phyloP scores from a whole-genome alignment of 148 eudicot species.

The Vaccinium macrocarpon region DNA sequence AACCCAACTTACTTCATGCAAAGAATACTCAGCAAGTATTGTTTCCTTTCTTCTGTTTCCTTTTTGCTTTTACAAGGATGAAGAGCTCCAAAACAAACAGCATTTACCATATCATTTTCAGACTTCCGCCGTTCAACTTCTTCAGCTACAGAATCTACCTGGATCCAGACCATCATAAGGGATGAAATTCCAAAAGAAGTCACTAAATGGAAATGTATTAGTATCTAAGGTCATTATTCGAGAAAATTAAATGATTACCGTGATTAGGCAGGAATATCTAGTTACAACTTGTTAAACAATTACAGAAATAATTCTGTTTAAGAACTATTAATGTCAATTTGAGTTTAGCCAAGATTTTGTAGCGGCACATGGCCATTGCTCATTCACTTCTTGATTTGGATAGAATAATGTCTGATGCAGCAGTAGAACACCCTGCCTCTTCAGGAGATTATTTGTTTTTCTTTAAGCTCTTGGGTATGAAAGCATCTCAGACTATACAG shows the following conservation, averaged over 20 bases:
- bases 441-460: too few species aligned
- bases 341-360: neutral
- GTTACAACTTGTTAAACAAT: neutral
- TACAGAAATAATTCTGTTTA: neutral
- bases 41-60: neutral
- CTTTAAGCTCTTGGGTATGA: neutral
- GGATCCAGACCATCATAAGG: slow-evolving; percentile 30
- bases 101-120: slow-evolving; percentile 71
- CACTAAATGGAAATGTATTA: neutral
- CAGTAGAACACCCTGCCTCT: neutral
- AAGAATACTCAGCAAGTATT: neutral
- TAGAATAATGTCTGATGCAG: neutral
- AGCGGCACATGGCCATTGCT: neutral
- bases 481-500: neutral
- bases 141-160: slow-evolving; percentile 92
- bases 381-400: neutral
- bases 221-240: neutral
- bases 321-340: neutral
- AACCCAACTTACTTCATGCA: neutral
- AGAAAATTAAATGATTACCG: neutral
- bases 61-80: neutral
- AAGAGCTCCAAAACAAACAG: neutral
- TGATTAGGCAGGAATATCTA: neutral
- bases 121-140: slow-evolving; percentile 71
- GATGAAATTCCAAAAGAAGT: slow-evolving; percentile 10